These are phyloP conservation scores for Physcia stellaris DNA, from an alignment of 495 filamentous ascomycete species.

Conservation along the genomic window DNA sequence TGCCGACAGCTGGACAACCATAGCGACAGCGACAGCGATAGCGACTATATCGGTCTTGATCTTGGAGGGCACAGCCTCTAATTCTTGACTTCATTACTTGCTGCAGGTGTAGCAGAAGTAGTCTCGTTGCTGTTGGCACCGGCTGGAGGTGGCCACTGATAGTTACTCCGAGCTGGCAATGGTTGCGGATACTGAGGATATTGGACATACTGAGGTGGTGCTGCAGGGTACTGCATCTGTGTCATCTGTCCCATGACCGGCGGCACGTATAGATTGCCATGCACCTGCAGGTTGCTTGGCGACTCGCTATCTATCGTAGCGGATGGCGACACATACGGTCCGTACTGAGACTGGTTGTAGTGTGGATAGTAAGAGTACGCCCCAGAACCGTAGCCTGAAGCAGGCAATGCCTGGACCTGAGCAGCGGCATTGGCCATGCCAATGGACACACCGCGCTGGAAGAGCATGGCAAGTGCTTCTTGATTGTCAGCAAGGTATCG, in stretches of 20 bases:
- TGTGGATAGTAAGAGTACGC: conserved; percentile 9
- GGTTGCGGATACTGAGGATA: not conserved
- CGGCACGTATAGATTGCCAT: conserved; percentile 1
- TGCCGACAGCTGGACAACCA: too few relatives aligned
- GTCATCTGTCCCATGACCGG: not conserved
- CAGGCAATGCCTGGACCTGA: not conserved
- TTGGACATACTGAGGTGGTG: not conserved
- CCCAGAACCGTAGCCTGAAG: conserved; percentile 9
- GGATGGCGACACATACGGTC: conserved; percentile 1
- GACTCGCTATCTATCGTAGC: not conserved
- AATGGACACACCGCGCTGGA: conserved; percentile 13
- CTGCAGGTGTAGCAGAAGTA: too few relatives aligned
- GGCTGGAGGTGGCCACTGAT: conserved; percentile 6
- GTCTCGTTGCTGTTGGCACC: too few relatives aligned
- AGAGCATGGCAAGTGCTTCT: conserved; percentile 10
- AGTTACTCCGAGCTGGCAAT: not conserved
- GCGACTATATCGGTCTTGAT: too few relatives aligned
- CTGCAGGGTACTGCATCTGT: not conserved
- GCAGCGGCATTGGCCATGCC: conserved; percentile 14
- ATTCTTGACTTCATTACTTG: too few relatives aligned
- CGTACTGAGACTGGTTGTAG: conserved; percentile 4
- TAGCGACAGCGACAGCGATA: too few relatives aligned
- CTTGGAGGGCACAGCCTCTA: too few relatives aligned
- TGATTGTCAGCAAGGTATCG: conserved; percentile 1
- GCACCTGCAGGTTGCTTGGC: not conserved